Evolutionary conservation across 2,329 filamentous ascomycete species (phyloP), one percentile per base, ranked within the genome.

Genomic region (Penicillium crustosum): DNA sequence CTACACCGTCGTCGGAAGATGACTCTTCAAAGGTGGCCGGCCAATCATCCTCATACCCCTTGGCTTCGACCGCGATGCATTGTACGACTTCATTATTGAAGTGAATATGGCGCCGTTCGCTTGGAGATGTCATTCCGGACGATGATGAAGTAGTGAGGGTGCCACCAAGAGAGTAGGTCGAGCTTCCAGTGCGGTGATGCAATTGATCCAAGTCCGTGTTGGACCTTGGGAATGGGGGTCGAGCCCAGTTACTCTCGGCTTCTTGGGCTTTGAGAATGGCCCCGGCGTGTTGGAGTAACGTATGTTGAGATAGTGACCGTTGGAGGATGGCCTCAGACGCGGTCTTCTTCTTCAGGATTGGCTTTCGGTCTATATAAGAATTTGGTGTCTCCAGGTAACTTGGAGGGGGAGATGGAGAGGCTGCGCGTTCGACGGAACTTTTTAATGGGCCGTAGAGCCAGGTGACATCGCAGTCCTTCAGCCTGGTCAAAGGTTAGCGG

Each of bases 41-140:
- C 63, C 76, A 76, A 35, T 78, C 74, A 38, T 66, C 72, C 39
- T 75, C 86, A 48, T 93, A 89, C 25, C 88, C 88, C 62, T 95
- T 95, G 66, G 86, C 83, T 35, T 97, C 93, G 33, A 99, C 86
- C 8, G 94, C 94, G 63, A 97, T 97, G 73, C 93, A 97, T 73
- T 97, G 93, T 72, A 93, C 88, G 2, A 99, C 94, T 76, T 93
- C 90, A 70, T 97, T 90, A 71, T 97, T 94, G 75, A 99, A 99
- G 70, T 96, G 91, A 64, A 99, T 97, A 72, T 96, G 93, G 60
- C 88, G 92, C 68, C 86, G 84, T 75, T 78, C 85, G 77, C 58
- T 80, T 6, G 85, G 84, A 2, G 84, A 91, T 75, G 71, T 87
- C 81, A 75, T 80, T 67, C 89, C 89, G 0, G 92, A 96, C 0